phyloP scores from a whole-genome alignment of 2,329 filamentous ascomycete species.

The Chalaropsis ovoidea region DNA sequence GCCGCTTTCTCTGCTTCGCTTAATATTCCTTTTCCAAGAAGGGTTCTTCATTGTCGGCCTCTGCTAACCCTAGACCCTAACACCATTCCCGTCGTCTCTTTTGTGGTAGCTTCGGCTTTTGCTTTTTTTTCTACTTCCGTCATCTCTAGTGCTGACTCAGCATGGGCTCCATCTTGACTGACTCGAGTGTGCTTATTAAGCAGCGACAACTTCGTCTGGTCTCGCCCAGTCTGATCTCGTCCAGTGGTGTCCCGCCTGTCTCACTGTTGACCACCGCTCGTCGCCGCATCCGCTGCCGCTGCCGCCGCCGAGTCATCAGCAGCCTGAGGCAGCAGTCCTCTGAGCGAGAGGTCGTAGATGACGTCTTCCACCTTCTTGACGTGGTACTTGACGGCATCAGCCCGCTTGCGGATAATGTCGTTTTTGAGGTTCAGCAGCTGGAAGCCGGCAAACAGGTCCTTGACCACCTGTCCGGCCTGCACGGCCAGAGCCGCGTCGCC shows the following conservation, averaged over 20 bases:
- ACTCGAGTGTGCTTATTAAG: neutral
- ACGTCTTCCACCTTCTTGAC: slow-evolving; percentile 98
- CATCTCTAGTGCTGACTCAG: neutral
- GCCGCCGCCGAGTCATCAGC: too few species aligned
- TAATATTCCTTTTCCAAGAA: neutral
- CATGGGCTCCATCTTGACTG: too few species aligned
- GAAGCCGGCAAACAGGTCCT: slow-evolving; percentile 90
- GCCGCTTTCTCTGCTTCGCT: neutral
- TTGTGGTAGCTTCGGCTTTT: neutral
- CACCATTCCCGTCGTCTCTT: neutral
- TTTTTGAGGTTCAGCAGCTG: slow-evolving; percentile 98
- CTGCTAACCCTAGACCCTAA: neutral
- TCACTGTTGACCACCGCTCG: neutral
- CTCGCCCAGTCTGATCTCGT: neutral
- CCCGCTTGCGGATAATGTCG: slow-evolving; percentile 74
- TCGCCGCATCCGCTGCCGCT: neutral
- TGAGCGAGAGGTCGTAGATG: slow-evolving; percentile 84
- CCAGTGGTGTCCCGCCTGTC: neutral
- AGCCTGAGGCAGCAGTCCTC: slow-evolving; percentile 32
- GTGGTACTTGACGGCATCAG: slow-evolving; percentile 90
- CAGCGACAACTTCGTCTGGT: neutral
- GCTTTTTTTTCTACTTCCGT: neutral
- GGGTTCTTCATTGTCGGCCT: neutral
- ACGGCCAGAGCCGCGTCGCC: slow-evolving; percentile 79
- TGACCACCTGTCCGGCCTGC: slow-evolving; percentile 83